Base-by-base conservation (phyloP, 1,284 basidiomycete genomes). In the Entoloma clypeatum region DNA sequence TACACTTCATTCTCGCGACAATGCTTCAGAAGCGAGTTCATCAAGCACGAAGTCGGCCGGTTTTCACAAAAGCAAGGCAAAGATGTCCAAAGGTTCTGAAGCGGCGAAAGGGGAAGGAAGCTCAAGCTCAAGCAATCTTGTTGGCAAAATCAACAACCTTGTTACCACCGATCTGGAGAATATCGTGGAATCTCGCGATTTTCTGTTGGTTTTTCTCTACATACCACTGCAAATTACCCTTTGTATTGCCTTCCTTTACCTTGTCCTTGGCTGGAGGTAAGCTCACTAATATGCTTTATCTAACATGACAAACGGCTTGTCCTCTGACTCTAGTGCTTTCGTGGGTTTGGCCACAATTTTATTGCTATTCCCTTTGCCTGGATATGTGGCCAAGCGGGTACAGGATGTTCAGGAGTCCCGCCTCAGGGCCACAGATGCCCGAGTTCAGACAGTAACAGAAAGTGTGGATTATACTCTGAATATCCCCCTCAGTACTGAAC, bases 141-240 rank as follows among this genome's bases (percentile, higher is more conserved):
- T 69, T 10, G 78, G 79, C 2, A 77, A 74, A 50, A 77, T 83
- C 50, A 82, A 81, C 50, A 82, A 81, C 36, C 56, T 74, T 19
- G 60, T 73, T 21, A 74, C 73, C 2, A 69, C 68, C 4, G 74
- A 77, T 52, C 43, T 77, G 40, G 57, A 48, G n/a, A 76, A 73
- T 44, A 65, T 75, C 34, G 59, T 59, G 2, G 65, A 65, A 17
- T 64, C 63, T 7, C 61, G 67, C 27, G 71, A 77, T 48, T 70
- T 72, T 43, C 37, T 71, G 14, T 39, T 64, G 5, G 52, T 65
- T 41, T 53, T 65, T n/a, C 22, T 71, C 7, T 64, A 63, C 48
- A 57, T 70, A 22, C 77, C 78, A 1, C 48, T 76, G 6, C 63
- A 74, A 43, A 60, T 75, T 29, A 55, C 53, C 8, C 50, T 74